Evolutionary conservation across 2,329 filamentous ascomycete genomes (phyloP), one percentile per base, ranked within the genome.

Genomic region (Colletotrichum sp.): DNA sequence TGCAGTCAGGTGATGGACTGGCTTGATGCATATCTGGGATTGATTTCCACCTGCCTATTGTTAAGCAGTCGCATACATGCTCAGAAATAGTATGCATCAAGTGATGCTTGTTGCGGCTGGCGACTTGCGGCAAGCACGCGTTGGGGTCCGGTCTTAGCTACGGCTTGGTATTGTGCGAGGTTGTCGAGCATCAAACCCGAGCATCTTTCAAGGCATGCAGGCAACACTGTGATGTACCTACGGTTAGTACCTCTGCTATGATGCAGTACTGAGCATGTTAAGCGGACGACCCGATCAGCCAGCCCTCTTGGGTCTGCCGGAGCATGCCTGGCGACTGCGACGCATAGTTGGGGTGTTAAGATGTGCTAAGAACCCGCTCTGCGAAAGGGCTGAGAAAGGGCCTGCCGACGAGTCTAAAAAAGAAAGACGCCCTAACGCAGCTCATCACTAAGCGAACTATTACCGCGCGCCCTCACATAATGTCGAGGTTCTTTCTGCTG

Each of bases 271-370:
- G 62, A 66, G 62, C 10, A 10, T 3, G 62, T 58, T 30, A 66
- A 61, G 34, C 25, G 64, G 43, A 48, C 27, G 55, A 55, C 18
- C 28, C 43, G 65, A 73, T 73, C 48, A 48, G 43, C 43, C 48
- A 48, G 43, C 43, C 34, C 25, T 18, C 34, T 68, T 60, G 70
- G 70, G 52, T 64, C 43, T 36, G 48, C 34, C 55, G 65, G 39
- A 48, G 36, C 25, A 65, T 70, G 66, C 56, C 28, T 65, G 25
- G 58, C 66, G 58, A 55, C n/a, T 66, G 55, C 68, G 72, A 71
- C 72, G 52, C 69, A 75, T 72, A 75, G 25, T 66, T 55, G 72
- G 68, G 68, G 68, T 66, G 13, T 71, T 72, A 72, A 72, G 72
- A 72, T 66, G 62, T 62, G 72, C 72, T 43, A 55, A 75, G 61